A percentile compares a stretch with the other conserved stretches of the same genome.
These are phyloP conservation scores for Nothomitra cinnamomea DNA, from an alignment of 2,329 filamentous ascomycete species.

Conservation along the genomic window DNA sequence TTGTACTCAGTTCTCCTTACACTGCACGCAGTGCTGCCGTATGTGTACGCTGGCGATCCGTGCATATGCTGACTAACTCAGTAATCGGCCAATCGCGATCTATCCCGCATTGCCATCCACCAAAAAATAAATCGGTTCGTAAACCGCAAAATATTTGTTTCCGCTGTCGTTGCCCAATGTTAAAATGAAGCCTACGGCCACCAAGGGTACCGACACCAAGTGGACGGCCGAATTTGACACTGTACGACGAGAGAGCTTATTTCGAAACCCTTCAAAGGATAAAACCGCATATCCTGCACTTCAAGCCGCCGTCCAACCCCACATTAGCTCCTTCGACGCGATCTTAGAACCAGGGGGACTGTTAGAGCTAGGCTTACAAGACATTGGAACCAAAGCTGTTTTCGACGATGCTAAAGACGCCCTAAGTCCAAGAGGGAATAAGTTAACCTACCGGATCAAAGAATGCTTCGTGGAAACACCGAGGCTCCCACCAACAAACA, in stretches of 20 bases:
- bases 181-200: constrained; percentile 18
- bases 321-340: constrained; percentile 90
- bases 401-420: constrained; percentile 50
- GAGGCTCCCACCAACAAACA: constrained; percentile 63
- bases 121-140: neutral
- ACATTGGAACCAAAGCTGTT: constrained; percentile 80
- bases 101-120: too few species aligned
- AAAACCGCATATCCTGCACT: constrained; percentile 76
- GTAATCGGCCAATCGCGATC: too few species aligned
- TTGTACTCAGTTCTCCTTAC: too few species aligned
- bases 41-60: too few species aligned
- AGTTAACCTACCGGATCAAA: constrained; percentile 59
- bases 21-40: too few species aligned
- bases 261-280: constrained; percentile 74
- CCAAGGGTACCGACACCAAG: constrained; percentile 41
- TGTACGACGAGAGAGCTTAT: constrained; percentile 70
- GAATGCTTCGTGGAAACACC: constrained; percentile 73
- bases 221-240: constrained; percentile 85
- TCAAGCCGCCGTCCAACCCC: constrained; percentile 70
- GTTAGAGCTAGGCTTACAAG: constrained; percentile 58
- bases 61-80: too few species aligned
- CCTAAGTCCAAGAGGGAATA: constrained; percentile 38
- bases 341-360: constrained; percentile 61
- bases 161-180: too few species aligned
- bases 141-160: neutral